Evolutionary conservation across 176 grass and related monocot species (phyloP).

Genomic region (Hordeum vulgare): MorexV3_pseudomolecules_assembly NC_058524.1:246567528-246568027

Average conservation of each 20-base stretch:
- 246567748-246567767: neutral
- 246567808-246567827: neutral
- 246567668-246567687: neutral
- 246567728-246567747: neutral
- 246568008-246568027: slow-evolving; percentile 36
- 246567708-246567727: neutral
- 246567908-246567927: neutral
- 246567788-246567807: neutral
- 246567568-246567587: neutral
- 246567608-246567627: too few species aligned
- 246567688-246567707: neutral
- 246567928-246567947: slow-evolving; percentile 10
- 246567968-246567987: neutral
- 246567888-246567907: slow-evolving; percentile 7
- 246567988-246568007: slow-evolving; percentile 22
- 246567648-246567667: neutral
- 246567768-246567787: neutral
- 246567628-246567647: neutral
- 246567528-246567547: neutral
- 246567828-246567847: neutral
- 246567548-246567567: neutral
- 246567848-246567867: neutral
- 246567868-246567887: neutral
- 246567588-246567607: too few species aligned
- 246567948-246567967: neutral